A percentile compares a stretch with the other conserved stretches of the same genome.
Conservation (phyloP, 78 protist species). For the Dictyostelium brefeldianum region DNA sequence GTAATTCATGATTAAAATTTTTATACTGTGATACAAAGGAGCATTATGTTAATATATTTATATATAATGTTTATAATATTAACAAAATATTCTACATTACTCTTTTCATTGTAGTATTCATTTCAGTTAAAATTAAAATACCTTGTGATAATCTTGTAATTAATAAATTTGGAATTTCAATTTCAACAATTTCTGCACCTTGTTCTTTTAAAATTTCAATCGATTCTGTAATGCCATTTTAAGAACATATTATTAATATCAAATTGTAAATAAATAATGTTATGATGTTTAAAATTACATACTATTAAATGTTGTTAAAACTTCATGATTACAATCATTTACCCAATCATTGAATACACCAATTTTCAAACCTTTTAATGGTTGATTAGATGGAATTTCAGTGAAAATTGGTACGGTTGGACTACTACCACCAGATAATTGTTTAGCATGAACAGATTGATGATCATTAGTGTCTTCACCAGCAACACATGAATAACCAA, state of each 20-base stretch:
- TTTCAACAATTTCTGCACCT: constrained; percentile 55
- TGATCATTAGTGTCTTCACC: constrained; percentile 47
- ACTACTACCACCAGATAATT: not conserved
- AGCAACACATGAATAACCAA: constrained; percentile 67
- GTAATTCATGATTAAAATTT: constrained; percentile 22
- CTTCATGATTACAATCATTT: constrained; percentile 31
- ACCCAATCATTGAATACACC: constrained; percentile 64
- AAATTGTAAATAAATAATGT: no score
- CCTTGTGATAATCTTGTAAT: constrained; percentile 63
- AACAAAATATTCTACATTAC: not conserved
- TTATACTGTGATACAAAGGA: no score
- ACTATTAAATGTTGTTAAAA: not conserved
- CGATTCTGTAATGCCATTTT: not conserved
- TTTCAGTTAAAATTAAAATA: constrained; percentile 57
- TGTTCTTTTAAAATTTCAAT: constrained; percentile 39
- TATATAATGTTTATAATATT: not conserved
- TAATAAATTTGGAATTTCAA: constrained; percentile 28
- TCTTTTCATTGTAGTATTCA: constrained; percentile 69
- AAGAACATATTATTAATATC: not conserved
- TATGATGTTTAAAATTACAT: no score
- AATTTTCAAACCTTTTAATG: constrained; percentile 48
- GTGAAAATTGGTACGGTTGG: constrained; percentile 37
- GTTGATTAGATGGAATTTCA: constrained; percentile 21
- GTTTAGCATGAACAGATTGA: constrained; percentile 11
- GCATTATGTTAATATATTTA: not conserved